phyloP scores from a whole-genome alignment of 345 rosid species.

The Gossypium anomalum region DNA sequence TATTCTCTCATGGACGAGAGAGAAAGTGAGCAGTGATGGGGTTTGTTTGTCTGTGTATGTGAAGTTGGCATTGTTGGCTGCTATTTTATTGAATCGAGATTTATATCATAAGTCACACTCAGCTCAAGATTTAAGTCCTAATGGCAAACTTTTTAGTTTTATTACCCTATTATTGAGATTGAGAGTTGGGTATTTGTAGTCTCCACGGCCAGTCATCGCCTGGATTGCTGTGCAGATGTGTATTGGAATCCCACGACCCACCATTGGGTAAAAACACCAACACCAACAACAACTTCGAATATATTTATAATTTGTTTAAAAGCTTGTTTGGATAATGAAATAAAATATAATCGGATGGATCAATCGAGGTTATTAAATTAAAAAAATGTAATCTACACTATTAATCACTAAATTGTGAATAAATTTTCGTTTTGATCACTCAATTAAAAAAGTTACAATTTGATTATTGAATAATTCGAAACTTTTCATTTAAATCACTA shows the following conservation, averaged over 20 bases:
- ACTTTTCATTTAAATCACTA: no score
- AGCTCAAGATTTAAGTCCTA: constrained; percentile 35
- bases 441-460: no score
- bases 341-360: no score
- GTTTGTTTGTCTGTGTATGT: constrained; percentile 33
- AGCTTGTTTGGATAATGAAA: background rate
- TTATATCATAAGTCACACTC: background rate
- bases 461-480: no score
- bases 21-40: constrained; percentile 33
- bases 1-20: constrained; percentile 27
- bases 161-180: constrained; percentile 42
- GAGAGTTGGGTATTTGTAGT: constrained; percentile 15
- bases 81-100: background rate
- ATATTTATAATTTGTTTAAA: background rate
- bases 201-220: constrained; percentile 8
- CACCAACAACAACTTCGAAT: background rate
- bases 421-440: no score
- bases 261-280: background rate
- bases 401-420: no score
- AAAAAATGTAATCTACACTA: no score
- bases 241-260: background rate
- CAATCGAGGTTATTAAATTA: no score
- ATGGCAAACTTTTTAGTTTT: constrained; percentile 43
- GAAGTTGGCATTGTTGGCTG: constrained; percentile 26
- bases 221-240: constrained; percentile 8